A percentile compares a stretch with the other conserved stretches of the same genome.
These are phyloP conservation scores for Paecilomyces sp. DNA, from an alignment of 2,329 filamentous ascomycete genomes.

Conservation along the genomic window DNA sequence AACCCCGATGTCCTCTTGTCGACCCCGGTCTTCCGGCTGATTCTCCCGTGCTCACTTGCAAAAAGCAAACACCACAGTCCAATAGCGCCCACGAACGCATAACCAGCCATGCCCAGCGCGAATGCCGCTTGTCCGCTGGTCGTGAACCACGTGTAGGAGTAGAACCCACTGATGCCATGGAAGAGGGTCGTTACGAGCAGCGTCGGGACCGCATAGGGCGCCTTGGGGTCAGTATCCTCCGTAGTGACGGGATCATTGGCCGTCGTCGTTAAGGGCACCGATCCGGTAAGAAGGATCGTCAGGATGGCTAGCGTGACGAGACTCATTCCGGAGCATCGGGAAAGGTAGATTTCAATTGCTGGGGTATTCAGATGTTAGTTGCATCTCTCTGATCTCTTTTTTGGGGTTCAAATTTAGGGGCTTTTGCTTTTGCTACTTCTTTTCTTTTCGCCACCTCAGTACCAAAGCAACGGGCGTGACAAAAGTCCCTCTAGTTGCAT, in stretches of 20 bases:
- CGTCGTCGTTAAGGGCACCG: slow-evolving; percentile 56
- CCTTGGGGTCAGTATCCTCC: slow-evolving; percentile 40
- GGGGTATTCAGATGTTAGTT: slow-evolving; percentile 6
- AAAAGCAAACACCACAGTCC: slow-evolving; percentile 61
- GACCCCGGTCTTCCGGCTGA: slow-evolving; percentile 57
- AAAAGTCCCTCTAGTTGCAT: no score
- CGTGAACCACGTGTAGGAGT: slow-evolving; percentile 63
- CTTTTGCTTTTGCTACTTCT: no score
- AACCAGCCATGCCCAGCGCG: slow-evolving; percentile 53
- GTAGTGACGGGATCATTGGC: slow-evolving; percentile 33
- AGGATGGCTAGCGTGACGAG: slow-evolving; percentile 59
- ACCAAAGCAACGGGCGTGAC: neutral
- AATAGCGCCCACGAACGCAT: slow-evolving; percentile 50
- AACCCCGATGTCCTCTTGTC: slow-evolving; percentile 62
- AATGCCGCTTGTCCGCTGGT: slow-evolving; percentile 50
- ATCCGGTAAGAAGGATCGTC: slow-evolving; percentile 62
- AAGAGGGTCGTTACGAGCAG: slow-evolving; percentile 60
- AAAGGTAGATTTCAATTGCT: slow-evolving; percentile 67
- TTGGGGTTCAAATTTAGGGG: neutral
- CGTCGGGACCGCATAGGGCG: slow-evolving; percentile 60
- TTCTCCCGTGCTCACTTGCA: slow-evolving; percentile 48
- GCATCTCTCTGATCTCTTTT: neutral
- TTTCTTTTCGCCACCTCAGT: no score
- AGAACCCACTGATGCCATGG: slow-evolving; percentile 56
- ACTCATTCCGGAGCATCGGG: slow-evolving; percentile 61